Percentiles rank a stretch among this genome's conserved stretches.
These are phyloP conservation scores for Trapa bicornis DNA, from an alignment of 345 rosid genomes.

Conservation along the genomic window DNA sequence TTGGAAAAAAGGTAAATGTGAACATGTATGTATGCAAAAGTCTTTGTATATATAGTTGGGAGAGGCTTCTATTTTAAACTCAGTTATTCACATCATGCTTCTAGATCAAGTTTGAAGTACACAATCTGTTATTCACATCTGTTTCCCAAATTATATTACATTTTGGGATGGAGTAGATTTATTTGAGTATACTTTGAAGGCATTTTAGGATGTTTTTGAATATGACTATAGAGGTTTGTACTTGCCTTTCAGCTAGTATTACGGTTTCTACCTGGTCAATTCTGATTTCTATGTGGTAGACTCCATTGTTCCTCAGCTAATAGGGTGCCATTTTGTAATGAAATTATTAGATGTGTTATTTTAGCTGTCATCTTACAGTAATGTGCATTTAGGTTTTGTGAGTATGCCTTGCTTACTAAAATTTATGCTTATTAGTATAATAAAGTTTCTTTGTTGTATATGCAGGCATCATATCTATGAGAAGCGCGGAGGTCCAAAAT, in stretches of 20 bases:
- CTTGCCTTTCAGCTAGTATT: not conserved
- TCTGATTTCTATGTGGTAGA: no score
- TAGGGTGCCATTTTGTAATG: no score
- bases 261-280: no score
- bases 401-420: not conserved
- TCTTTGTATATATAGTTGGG: not conserved
- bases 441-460: not conserved
- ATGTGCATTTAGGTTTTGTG: not conserved
- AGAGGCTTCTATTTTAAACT: not conserved
- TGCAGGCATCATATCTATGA: conserved; percentile 72
- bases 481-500: conserved; percentile 66
- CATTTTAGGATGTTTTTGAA: not conserved
- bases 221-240: not conserved
- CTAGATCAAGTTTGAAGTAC: not conserved
- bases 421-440: not conserved
- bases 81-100: not conserved
- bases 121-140: no score
- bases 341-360: not conserved
- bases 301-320: no score
- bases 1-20: not conserved
- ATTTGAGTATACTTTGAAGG: not conserved
- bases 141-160: not conserved
- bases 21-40: not conserved
- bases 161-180: not conserved
- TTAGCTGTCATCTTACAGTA: not conserved